Evolutionary conservation across 768 basidiomycete genomes (phyloP), one percentile per base, ranked within the genome.

Genomic region (Leccinum uliginosum): DNA sequence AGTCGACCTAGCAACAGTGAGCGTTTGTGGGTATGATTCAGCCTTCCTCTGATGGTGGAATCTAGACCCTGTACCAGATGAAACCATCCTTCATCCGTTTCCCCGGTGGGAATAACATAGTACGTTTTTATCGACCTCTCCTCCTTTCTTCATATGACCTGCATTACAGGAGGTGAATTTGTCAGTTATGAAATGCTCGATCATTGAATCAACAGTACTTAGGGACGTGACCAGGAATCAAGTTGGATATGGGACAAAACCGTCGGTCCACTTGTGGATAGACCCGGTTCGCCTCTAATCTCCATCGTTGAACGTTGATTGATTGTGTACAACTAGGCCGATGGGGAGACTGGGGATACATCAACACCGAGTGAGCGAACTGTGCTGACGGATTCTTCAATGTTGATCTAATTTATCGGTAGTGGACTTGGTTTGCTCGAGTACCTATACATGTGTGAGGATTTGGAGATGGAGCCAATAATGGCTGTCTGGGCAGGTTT

Each of bases 211-310:
- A 58, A 32, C 35, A 54, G 61, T 27, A 45, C 10, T 3, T 54
- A 87, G 79, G 85, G 85, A 3, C 76, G 81, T 69, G 80, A 78
- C 0, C 67, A 72, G 27, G 75, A 69, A 9, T 74, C 77, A 1
- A 73, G 85, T 14, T 87, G 86, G 86, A 76, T 81, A 63, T 87
- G 86, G 86, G 81, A 84, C 60, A 75, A 76, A 6, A 87, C 85
- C 7, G 74, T 85, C 21, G 84, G 84, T 3, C 72, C 81, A 0
- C 67, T 85, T n/a, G 64, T 78, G 4, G 68, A 80, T 55, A 72
- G 85, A 43, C 85, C 85, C n/a, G 66, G 66, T 67, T 17, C 1
- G 66, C 44, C 7, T 48, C 27, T 34, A 3, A 8, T 21, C 10
- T 27, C 2, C 1, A 0, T 35, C 21, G n/a, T 4, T 8, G 51